A percentile compares a stretch with the other conserved stretches of the same genome.
Evolutionary conservation across 805 yeast species (phyloP).

Genomic region (Metschnikowia colocasiae): DNA sequence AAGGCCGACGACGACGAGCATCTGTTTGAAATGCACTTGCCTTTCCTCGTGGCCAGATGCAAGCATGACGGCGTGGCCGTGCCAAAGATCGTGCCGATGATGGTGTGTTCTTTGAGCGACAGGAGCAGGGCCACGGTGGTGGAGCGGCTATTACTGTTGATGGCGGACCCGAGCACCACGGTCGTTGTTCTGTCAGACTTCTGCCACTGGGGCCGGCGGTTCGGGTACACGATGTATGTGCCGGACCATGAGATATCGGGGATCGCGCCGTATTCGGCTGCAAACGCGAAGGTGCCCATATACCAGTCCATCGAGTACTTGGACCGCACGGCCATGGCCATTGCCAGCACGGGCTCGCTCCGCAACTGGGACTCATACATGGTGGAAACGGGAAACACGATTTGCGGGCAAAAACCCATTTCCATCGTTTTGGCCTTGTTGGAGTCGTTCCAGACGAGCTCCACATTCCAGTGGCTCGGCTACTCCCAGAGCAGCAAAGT

Average conservation of each 20-base stretch:
- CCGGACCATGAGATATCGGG: constrained; percentile 11
- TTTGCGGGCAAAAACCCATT: constrained; percentile 89
- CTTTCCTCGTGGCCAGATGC: constrained; percentile 57
- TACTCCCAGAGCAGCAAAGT: constrained; percentile 74
- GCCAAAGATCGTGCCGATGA: constrained; percentile 67
- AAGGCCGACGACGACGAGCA: constrained; percentile 81
- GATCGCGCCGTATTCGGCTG: constrained; percentile 9
- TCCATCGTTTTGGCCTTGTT: constrained; percentile 55
- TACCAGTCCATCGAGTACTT: constrained; percentile 68
- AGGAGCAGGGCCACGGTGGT: constrained; percentile 45
- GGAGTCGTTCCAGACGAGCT: constrained; percentile 33
- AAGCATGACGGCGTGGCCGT: constrained; percentile 26
- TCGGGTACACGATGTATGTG: constrained; percentile 40
- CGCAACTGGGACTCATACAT: constrained; percentile 66
- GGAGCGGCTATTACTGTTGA: constrained; percentile 46
- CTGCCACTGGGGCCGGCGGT: constrained; percentile 79
- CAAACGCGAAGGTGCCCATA: constrained; percentile 40
- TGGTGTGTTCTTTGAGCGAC: constrained; percentile 63
- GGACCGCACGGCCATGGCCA: constrained; percentile 68
- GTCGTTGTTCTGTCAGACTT: constrained; percentile 87
- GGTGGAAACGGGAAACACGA: constrained; percentile 72
- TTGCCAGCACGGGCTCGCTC: constrained; percentile 54
- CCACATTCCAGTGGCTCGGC: constrained; percentile 63
- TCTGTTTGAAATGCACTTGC: constrained; percentile 92
- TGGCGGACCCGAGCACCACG: constrained; percentile 53